Percentiles rank a stretch among this genome's conserved stretches.
phyloP scores from a whole-genome alignment of 352 stramenopile genomes.

The Pythium pyrilobum region DNA sequence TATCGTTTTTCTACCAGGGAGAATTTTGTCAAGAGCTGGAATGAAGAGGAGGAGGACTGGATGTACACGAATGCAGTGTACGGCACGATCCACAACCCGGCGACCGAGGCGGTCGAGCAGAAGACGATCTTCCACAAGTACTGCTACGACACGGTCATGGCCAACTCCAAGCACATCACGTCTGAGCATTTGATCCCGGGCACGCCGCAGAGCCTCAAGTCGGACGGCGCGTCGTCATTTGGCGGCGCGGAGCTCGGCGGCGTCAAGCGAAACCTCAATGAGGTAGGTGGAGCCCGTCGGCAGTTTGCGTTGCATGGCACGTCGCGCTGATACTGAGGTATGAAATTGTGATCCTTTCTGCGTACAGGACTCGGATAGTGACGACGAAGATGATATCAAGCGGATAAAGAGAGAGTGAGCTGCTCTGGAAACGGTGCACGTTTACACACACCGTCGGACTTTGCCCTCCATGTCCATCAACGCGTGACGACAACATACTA shows the following conservation, averaged over 20 bases:
- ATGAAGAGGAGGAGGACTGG: conserved; percentile 88
- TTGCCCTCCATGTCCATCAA: neutral
- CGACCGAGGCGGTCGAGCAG: conserved; percentile 32
- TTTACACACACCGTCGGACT: no score
- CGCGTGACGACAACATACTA: neutral
- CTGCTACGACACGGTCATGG: conserved; percentile 81
- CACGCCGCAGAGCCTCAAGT: conserved; percentile 30
- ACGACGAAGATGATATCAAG: conserved; percentile 71
- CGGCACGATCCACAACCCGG: conserved; percentile 60
- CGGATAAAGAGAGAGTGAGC: conserved; percentile 50
- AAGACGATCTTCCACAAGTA: conserved; percentile 89
- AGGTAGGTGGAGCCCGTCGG: conserved; percentile 29
- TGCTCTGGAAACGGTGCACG: neutral
- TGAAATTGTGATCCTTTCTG: no score
- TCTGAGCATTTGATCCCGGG: conserved; percentile 65
- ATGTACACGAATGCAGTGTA: conserved; percentile 87
- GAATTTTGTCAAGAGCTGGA: conserved; percentile 77
- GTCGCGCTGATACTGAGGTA: no score
- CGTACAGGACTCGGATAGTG: conserved; percentile 42
- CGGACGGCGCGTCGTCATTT: conserved; percentile 11
- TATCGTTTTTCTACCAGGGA: conserved; percentile 30
- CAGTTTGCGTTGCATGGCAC: no score
- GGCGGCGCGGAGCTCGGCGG: conserved; percentile 16
- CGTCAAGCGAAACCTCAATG: conserved; percentile 50
- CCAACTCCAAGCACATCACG: conserved; percentile 78